Conservation (phyloP, 176 grass and related monocot species). For the Oryza australiensis region DNA sequence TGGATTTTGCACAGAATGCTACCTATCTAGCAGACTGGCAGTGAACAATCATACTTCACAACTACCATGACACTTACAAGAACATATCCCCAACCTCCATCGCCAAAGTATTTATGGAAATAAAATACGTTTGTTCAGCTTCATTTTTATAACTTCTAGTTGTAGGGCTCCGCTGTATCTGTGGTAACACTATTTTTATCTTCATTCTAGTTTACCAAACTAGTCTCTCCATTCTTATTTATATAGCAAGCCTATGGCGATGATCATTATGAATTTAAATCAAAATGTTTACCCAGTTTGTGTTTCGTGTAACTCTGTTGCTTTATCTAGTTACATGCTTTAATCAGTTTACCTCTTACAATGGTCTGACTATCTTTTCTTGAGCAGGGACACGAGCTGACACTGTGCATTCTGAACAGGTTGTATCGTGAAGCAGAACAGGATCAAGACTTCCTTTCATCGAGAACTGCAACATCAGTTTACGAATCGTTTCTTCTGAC, state of each 20-base stretch:
- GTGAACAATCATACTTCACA: background rate
- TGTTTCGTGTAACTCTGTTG: conserved; percentile 9
- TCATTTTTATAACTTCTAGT: conserved; percentile 10
- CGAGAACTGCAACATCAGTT: conserved; percentile 96
- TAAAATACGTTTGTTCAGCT: background rate
- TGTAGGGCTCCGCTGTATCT: background rate
- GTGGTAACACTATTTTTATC: background rate
- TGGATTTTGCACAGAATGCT: background rate
- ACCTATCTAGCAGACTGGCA: background rate
- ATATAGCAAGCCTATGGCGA: background rate
- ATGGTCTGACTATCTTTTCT: conserved; percentile 51
- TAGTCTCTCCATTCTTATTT: background rate
- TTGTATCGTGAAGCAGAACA: conserved; percentile 89
- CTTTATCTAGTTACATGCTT: conserved; percentile 14
- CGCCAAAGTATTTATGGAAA: background rate
- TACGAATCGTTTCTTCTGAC: conserved; percentile 91
- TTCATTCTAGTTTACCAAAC: background rate
- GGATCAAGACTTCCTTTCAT: conserved; percentile 95
- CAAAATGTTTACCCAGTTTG: background rate
- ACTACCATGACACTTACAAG: background rate
- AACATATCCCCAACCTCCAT: background rate
- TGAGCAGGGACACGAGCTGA: conserved; percentile 94
- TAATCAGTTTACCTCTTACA: conserved; percentile 25
- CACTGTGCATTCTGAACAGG: conserved; percentile 88
- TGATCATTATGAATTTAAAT: conserved; percentile 31